Conservation (phyloP, 148 eudicot genomes). For the Dianthus caryophyllus region DNA sequence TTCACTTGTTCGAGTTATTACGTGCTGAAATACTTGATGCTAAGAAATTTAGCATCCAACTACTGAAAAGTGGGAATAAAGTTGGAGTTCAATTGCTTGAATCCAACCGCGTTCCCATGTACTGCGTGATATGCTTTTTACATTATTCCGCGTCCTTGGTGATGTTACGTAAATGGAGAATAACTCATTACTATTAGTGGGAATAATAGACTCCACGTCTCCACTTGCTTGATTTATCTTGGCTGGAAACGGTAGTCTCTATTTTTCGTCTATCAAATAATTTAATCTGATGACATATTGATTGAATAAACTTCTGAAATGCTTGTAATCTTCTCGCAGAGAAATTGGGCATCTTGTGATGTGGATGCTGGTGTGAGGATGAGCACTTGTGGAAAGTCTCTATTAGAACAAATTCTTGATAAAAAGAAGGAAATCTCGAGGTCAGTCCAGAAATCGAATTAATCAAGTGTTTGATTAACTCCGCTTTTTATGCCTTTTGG, state of each 20-base stretch:
- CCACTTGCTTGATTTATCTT: slow-evolving; percentile 1
- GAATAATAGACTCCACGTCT: background rate
- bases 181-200: background rate
- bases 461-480: background rate
- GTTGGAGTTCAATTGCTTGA: slow-evolving; percentile 3
- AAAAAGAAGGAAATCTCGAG: background rate
- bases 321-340: background rate
- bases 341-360: background rate
- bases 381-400: slow-evolving; percentile 5
- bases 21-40: slow-evolving; percentile 2
- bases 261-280: background rate
- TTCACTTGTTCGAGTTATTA: background rate
- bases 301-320: background rate
- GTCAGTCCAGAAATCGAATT: background rate
- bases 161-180: background rate
- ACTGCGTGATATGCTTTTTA: background rate
- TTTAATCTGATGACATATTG: background rate
- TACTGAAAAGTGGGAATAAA: slow-evolving; percentile 6
- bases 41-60: slow-evolving; percentile 5
- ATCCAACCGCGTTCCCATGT: background rate
- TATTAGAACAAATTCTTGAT: slow-evolving; percentile 14
- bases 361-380: background rate
- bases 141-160: slow-evolving; percentile 1
- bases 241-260: background rate
- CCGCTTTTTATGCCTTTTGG: background rate